Conservation (phyloP, 2,329 filamentous ascomycete genomes). For the Aspergillus versicolor region DNA sequence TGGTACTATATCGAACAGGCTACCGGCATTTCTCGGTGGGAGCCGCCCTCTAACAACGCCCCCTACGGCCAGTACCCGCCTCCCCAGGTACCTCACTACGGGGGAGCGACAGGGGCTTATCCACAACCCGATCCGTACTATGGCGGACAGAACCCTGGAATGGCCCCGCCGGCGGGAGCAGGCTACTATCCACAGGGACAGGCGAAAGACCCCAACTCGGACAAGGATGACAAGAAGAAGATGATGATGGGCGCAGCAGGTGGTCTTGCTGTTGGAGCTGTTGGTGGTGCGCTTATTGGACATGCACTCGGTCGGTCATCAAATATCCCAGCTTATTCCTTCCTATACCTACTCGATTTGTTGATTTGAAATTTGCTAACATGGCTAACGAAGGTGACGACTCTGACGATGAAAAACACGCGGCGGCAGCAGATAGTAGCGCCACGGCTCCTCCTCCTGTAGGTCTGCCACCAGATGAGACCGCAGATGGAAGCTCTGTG, state of each 20-base stretch:
- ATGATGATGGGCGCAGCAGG: conserved; percentile 3
- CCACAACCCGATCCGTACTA: too few species aligned
- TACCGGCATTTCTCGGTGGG: conserved; percentile 5
- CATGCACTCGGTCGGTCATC: background rate
- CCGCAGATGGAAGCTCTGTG: background rate
- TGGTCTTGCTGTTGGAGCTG: conserved; percentile 1
- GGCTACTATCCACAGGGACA: background rate
- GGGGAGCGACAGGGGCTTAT: background rate
- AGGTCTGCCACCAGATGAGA: conserved; percentile 3
- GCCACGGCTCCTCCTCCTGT: background rate
- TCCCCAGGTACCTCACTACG: conserved; percentile 5
- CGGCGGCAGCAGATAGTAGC: background rate
- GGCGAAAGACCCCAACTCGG: background rate
- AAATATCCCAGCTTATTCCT: background rate
- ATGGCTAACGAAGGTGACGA: background rate
- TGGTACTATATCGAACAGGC: conserved; percentile 11
- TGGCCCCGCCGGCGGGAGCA: background rate
- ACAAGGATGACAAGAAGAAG: conserved; percentile 1
- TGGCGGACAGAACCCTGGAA: background rate
- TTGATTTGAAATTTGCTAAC: too few species aligned
- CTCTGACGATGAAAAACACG: background rate
- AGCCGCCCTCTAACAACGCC: background rate
- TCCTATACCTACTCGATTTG: too few species aligned
- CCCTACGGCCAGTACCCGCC: conserved; percentile 1
- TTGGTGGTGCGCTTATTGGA: background rate